Evolutionary conservation across 345 rosid species (phyloP).

Genomic region (Raphanus sativus): DNA sequence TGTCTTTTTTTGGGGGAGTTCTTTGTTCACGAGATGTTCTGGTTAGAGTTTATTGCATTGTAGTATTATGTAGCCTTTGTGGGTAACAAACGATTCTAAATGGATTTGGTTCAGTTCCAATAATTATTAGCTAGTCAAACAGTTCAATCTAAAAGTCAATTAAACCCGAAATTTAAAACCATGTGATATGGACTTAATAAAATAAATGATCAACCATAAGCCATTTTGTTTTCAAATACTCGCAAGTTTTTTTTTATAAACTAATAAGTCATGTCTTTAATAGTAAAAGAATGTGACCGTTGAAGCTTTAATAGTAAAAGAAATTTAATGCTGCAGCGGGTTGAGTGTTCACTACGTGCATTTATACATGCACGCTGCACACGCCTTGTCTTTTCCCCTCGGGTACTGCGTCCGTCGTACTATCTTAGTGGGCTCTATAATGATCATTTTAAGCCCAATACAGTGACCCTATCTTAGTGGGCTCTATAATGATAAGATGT

Average conservation of each 20-base stretch:
- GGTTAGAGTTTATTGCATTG: conserved; percentile 48
- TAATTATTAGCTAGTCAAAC: neutral
- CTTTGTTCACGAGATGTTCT: conserved; percentile 63
- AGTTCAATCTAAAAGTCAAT: neutral
- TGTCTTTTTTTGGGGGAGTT: neutral
- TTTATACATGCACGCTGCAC: conserved; percentile 42
- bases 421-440: neutral
- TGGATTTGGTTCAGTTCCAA: too few relatives aligned
- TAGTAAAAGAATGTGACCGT: conserved; percentile 19
- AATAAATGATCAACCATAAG: neutral
- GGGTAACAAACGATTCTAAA: neutral
- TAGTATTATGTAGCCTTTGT: conserved; percentile 20
- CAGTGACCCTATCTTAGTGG: neutral
- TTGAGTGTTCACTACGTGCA: conserved; percentile 23
- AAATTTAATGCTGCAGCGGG: conserved; percentile 33
- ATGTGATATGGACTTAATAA: neutral
- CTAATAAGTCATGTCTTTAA: neutral
- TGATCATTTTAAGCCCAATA: conserved; percentile 1
- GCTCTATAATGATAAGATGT: neutral
- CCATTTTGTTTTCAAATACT: neutral
- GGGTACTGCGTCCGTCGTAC: conserved; percentile 18
- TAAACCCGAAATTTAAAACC: neutral
- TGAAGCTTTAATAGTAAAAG: conserved; percentile 11
- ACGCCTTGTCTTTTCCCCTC: conserved; percentile 24
- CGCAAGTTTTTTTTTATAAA: neutral